phyloP scores from a whole-genome alignment of 2,329 filamentous ascomycete species.

The Paecilomyces sp. region DNA sequence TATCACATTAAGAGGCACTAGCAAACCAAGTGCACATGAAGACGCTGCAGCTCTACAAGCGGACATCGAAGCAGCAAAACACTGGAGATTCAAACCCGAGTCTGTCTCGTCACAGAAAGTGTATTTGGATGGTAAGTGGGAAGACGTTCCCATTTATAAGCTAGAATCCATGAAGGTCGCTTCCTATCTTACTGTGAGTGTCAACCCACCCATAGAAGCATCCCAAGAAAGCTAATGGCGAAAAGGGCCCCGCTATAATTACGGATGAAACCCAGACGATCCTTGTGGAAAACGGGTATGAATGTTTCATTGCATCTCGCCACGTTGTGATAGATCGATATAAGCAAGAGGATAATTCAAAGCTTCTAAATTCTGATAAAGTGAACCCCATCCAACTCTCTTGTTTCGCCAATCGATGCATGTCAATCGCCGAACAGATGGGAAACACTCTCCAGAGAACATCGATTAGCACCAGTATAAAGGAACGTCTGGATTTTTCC shows the following conservation, averaged over 20 bases:
- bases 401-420: conserved; percentile 74
- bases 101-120: conserved; percentile 46
- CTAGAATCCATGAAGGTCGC: conserved; percentile 64
- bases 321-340: conserved; percentile 76
- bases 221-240: conserved; percentile 1
- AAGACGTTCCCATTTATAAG: conserved; percentile 71
- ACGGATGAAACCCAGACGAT: conserved; percentile 41
- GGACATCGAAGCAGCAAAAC: conserved; percentile 52
- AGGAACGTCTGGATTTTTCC: conserved; percentile 76
- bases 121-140: conserved; percentile 71
- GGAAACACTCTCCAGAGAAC: conserved; percentile 71
- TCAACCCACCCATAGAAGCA: conserved; percentile 49
- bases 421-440: conserved; percentile 83
- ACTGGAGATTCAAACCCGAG: conserved; percentile 56
- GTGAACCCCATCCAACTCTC: conserved; percentile 70
- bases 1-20: conserved; percentile 75
- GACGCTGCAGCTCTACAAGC: conserved; percentile 69
- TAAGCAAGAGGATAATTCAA: conserved; percentile 42
- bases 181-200: conserved; percentile 65
- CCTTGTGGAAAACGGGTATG: conserved; percentile 60
- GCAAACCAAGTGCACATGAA: conserved; percentile 70
- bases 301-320: conserved; percentile 64
- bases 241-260: conserved; percentile 16
- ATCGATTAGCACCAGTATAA: conserved; percentile 74
- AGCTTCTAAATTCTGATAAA: conserved; percentile 43